These are phyloP conservation scores for Wickerhamiella kazuoi DNA, from an alignment of 805 yeast genomes.

Conservation along the genomic window DNA sequence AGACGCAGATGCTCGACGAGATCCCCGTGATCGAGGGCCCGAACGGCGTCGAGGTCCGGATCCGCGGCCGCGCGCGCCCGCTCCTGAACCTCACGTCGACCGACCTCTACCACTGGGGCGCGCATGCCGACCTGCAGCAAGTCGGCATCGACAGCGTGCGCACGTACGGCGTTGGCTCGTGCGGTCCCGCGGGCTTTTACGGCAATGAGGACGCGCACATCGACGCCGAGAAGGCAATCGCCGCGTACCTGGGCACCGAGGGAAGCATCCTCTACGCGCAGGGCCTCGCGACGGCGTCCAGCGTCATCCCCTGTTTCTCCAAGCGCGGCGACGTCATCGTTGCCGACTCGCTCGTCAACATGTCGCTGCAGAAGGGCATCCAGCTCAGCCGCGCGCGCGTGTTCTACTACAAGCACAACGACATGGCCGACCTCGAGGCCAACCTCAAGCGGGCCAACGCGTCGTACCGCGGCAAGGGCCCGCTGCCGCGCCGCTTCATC, in stretches of 20 bases:
- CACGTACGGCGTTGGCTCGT: slow-evolving; percentile 85
- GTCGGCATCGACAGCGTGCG: slow-evolving; percentile 42
- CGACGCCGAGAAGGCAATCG: slow-evolving; percentile 55
- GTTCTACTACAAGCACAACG: slow-evolving; percentile 62
- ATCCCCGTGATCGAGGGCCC: slow-evolving; percentile 48
- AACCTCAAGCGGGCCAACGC: slow-evolving; percentile 40
- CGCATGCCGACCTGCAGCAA: slow-evolving; percentile 28
- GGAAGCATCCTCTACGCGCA: slow-evolving; percentile 79
- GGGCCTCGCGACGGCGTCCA: slow-evolving; percentile 70
- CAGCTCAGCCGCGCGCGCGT: slow-evolving; percentile 73
- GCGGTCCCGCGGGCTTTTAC: slow-evolving; percentile 96
- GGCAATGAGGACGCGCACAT: slow-evolving; percentile 89
- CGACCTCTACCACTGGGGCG: slow-evolving; percentile 53
- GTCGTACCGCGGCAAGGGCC: slow-evolving; percentile 38
- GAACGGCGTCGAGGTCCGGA: slow-evolving; percentile 25
- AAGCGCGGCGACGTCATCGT: slow-evolving; percentile 89
- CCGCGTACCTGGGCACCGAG: slow-evolving; percentile 61
- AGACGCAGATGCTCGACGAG: slow-evolving; percentile 42
- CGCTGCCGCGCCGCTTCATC: slow-evolving; percentile 76
- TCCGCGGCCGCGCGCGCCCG: slow-evolving; percentile 18
- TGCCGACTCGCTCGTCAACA: slow-evolving; percentile 60
- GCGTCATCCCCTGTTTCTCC: slow-evolving; percentile 82
- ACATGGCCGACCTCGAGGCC: slow-evolving; percentile 61
- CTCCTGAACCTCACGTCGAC: slow-evolving; percentile 52
- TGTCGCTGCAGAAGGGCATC: slow-evolving; percentile 76